Evolutionary conservation across 805 yeast species (phyloP).

Genomic region (Spencermartinsiella europaea): DNA sequence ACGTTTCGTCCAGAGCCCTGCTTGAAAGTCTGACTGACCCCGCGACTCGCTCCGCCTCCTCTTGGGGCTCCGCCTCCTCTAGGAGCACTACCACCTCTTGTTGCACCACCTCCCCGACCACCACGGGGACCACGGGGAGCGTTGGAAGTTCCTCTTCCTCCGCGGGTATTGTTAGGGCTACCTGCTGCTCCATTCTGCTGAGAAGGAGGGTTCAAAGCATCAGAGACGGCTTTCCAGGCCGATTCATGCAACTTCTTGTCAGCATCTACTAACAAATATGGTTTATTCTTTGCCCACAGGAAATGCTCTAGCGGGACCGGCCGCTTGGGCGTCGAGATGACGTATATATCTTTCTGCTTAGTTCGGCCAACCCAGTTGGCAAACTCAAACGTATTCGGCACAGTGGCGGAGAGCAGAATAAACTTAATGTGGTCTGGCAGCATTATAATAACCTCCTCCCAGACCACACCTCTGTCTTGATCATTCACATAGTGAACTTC

Average conservation of each 20-base stretch:
- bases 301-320: constrained; percentile 92
- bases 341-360: constrained; percentile 91
- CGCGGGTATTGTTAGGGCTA: constrained; percentile 34
- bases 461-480: constrained; percentile 94
- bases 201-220: constrained; percentile 2
- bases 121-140: constrained; percentile 31
- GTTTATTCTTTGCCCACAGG: constrained; percentile 73
- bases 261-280: constrained; percentile 70
- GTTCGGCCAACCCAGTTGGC: constrained; percentile 99
- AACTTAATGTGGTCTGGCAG: constrained; percentile 93
- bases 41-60: constrained; percentile 35
- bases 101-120: constrained; percentile 31
- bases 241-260: constrained; percentile 61
- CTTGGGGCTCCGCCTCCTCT: constrained; percentile 35
- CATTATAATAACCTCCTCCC: constrained; percentile 99
- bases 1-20: constrained; percentile 10
- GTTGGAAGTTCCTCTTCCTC: constrained; percentile 33
- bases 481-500: constrained; percentile 98
- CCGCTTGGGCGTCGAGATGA: constrained; percentile 91
- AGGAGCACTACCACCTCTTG: constrained; percentile 26
- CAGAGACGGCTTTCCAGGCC: constrained; percentile 43
- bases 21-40: constrained; percentile 12
- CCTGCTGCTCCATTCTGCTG: constrained; percentile 43
- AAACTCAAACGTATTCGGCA: constrained; percentile 96
- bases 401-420: constrained; percentile 90